Evolutionary conservation across 108 stramenopile genomes (phyloP), one percentile per base, ranked within the genome.

Genomic region (Cafeteria roenbergensis): DNA sequence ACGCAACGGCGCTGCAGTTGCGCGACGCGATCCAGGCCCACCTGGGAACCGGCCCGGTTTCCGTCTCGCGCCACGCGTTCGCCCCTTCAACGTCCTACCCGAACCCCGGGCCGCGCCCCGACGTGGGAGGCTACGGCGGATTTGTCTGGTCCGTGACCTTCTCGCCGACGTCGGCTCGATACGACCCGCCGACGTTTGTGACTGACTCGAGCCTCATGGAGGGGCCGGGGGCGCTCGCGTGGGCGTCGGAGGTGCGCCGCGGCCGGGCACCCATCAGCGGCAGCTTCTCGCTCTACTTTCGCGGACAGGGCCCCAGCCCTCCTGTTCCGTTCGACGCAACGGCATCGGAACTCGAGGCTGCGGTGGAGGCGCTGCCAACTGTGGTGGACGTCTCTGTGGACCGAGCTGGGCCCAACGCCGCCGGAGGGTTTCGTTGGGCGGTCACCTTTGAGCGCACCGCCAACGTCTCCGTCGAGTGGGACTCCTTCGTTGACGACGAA

Each of bases 81-180:
- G 31, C 30, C 31, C 42, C 38, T 26, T 14, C 12, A 12, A 50
- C 42, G 6, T 63, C 42, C 48, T 42, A 42, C 31, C 63, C 42
- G 14, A 20, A 42, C 30, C 26, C 38, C 6, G 63, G 38, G 0
- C 9, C 2, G 6, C 63, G 63, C 9, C 14, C 36, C 20, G 48
- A 29, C 3, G 28, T 29, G 17, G 63, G 42, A 17, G 42, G 25
- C 31, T 37, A 63, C 26, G 63, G 64, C n/a, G 51, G 51, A 3
- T 65, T 48, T 34, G 29, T 31, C 22, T 65, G 64, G 64, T 3
- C 51, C 4, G 9, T 65, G 34, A 65, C 64, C 3, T 65, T 65
- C 32, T 38, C 64, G 4, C 51, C 64, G 8, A 65, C 30, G 21
- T 27, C 9, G 24, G 31, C n/a, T 0, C 27, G 29, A 8, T 65